A percentile compares a stretch with the other conserved stretches of the same genome.
Evolutionary conservation across 192 early-diverging fungal species (phyloP).

Genomic region (Chytriomyces confervae): DNA sequence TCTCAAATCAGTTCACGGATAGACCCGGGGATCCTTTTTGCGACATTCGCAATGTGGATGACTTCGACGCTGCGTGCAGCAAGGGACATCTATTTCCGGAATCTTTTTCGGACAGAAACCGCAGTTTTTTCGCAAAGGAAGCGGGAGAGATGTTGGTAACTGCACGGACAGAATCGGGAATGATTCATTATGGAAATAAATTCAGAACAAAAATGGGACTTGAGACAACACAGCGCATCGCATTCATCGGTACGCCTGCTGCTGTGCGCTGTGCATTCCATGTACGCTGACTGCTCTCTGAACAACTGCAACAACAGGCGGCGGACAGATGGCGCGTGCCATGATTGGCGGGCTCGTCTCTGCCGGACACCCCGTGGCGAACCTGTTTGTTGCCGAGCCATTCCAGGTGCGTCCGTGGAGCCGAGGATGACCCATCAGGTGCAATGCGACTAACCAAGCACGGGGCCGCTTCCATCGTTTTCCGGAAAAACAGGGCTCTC

Average conservation of each 20-base stretch:
- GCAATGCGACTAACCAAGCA: neutral
- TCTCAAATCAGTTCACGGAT: too few relatives aligned
- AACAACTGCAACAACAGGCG: slow-evolving; percentile 54
- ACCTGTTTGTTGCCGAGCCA: slow-evolving; percentile 85
- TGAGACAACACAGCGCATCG: neutral
- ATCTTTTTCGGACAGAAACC: too few relatives aligned
- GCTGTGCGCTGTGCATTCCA: neutral
- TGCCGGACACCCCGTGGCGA: slow-evolving; percentile 68
- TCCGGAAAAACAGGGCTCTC: neutral
- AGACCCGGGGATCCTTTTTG: too few relatives aligned
- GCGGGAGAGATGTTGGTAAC: too few relatives aligned
- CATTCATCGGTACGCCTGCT: neutral
- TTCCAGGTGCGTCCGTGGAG: slow-evolving; percentile 54
- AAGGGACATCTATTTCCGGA: too few relatives aligned
- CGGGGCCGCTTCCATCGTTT: too few relatives aligned
- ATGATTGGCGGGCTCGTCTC: slow-evolving; percentile 87
- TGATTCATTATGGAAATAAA: too few relatives aligned
- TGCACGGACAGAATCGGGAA: too few relatives aligned
- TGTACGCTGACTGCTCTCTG: neutral
- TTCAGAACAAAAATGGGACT: neutral
- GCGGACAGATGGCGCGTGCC: slow-evolving; percentile 95
- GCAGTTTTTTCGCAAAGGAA: too few relatives aligned
- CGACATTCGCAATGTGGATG: too few relatives aligned
- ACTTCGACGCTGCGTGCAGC: too few relatives aligned
- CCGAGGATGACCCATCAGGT: neutral